Evolutionary conservation across 192 early-diverging fungal genomes (phyloP), one percentile per base, ranked within the genome.

Genomic region (Tieghemiomyces parasiticus): DNA sequence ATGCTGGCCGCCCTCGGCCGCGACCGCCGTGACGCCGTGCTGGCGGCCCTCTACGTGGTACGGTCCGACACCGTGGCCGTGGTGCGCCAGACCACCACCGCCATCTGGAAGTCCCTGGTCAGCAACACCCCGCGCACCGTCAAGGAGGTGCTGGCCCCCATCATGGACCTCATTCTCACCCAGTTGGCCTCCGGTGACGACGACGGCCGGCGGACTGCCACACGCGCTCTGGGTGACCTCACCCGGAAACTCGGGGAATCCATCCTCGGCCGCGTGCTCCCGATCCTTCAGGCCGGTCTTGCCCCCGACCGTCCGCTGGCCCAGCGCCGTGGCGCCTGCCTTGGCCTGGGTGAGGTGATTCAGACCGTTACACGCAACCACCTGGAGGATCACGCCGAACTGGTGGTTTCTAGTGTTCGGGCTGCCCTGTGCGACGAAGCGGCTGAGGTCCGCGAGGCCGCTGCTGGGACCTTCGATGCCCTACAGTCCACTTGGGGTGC

Each of bases 51-150:
- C 60, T 99, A 96, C 64, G 91, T 99, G 72, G 84, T 91, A 33
- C 81, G 95, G 59, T 82, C 78, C 61, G 95, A 99, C 67, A 64
- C 77, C 44, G 74, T 74, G 47, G 76, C 74, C 25, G 77, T 90
- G 69, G 93, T 98, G 55, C 82, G 95, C 32, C 92, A 95, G 68
- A 75, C 87, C 53, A 74, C 91, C 47, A 71, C 94, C 46, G 75
- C 80, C 47, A 93, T 99, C 30, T 99, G 96, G 96, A 97, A 97
- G 79, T 75, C 79, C 53, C 78, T 99, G 61, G 93, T 97, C n/a
- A 77, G 73, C 68, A 96, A 99, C 71, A 99, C 94, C 59, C 96
- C 96, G 59, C 84, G 93, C 48, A 95, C 93, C 6, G 76, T 97
- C 62, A 92, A 92, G 78, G 92, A 97, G 66, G 94, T 95, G 58